Evolutionary conservation across 371 early-diverging fungal genomes (phyloP).

Genomic region (Aphelidium insulamus): DNA sequence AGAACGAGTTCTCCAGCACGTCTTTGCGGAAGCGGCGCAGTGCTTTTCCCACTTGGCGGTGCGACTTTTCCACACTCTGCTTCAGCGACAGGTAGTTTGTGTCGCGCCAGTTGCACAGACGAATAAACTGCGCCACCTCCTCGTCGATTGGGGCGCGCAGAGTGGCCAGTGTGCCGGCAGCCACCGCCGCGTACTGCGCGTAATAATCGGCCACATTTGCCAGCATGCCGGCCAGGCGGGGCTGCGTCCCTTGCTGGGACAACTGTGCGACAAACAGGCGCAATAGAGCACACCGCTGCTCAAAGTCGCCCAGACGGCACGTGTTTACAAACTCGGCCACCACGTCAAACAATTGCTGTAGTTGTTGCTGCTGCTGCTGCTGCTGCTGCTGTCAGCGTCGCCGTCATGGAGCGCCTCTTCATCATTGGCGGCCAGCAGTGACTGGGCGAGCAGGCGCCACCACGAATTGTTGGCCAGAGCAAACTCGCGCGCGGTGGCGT

Average conservation of each 20-base stretch:
- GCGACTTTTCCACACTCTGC: conserved; percentile 72
- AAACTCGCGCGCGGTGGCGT: too few species aligned
- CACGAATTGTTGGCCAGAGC: conserved; percentile 35
- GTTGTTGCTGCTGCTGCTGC: too few species aligned
- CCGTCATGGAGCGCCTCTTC: conserved; percentile 8
- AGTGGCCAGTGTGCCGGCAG: conserved; percentile 24
- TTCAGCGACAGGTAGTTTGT: conserved; percentile 80
- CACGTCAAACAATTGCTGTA: conserved; percentile 22
- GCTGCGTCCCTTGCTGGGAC: conserved; percentile 7
- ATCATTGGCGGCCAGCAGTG: conserved; percentile 17
- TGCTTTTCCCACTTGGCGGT: conserved; percentile 68
- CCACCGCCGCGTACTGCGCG: conserved; percentile 33
- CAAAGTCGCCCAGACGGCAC: conserved; percentile 60
- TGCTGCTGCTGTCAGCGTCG: conserved; percentile 7
- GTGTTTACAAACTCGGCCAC: conserved; percentile 62
- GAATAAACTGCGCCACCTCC: conserved; percentile 76
- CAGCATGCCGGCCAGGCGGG: conserved; percentile 4
- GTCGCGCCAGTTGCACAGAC: conserved; percentile 91
- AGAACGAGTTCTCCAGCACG: too few species aligned
- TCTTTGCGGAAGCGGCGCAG: too few species aligned
- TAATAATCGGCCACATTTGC: conserved; percentile 38
- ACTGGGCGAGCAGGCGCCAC: conserved; percentile 78
- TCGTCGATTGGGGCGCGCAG: conserved; percentile 53
- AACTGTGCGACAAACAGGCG: conserved; percentile 45
- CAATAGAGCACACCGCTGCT: conserved; percentile 49